phyloP scores from a whole-genome alignment of 2,329 filamentous ascomycete species.

The Emmonsia crescens region DNA sequence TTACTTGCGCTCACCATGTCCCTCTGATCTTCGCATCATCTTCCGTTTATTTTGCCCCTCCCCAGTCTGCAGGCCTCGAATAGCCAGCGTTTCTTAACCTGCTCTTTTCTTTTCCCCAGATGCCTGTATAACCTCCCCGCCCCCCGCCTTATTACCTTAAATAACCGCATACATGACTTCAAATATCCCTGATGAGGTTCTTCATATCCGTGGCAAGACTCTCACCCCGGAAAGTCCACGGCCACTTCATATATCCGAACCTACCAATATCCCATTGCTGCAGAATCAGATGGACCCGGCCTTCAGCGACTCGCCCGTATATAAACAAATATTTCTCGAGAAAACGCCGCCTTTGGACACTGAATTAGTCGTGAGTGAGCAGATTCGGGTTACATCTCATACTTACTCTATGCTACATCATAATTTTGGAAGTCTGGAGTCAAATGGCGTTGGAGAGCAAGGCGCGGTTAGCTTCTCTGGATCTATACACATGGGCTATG shows the following conservation, averaged over 20 bases:
- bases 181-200: constrained; percentile 37
- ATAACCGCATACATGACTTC: constrained; percentile 41
- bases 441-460: constrained; percentile 7
- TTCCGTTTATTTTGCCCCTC: background rate
- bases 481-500: constrained; percentile 17
- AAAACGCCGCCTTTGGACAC: constrained; percentile 13
- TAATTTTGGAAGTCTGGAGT: constrained; percentile 4
- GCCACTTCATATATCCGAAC: constrained; percentile 56
- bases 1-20: background rate
- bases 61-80: background rate
- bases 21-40: background rate
- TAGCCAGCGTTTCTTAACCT: background rate
- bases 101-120: background rate
- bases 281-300: constrained; percentile 61
- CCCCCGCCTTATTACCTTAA: background rate
- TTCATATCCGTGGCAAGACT: constrained; percentile 54
- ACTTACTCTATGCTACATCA: constrained; percentile 10
- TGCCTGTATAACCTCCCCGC: background rate
- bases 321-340: constrained; percentile 34
- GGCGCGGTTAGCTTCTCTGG: constrained; percentile 26
- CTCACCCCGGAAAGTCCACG: constrained; percentile 61
- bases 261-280: constrained; percentile 58
- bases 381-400: constrained; percentile 7
- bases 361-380: constrained; percentile 3
- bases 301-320: constrained; percentile 56